Percentiles rank a stretch among this genome's conserved stretches.
Conservation (phyloP, 2,329 filamentous ascomycete genomes). For the Fusarium ramigenum region DNA sequence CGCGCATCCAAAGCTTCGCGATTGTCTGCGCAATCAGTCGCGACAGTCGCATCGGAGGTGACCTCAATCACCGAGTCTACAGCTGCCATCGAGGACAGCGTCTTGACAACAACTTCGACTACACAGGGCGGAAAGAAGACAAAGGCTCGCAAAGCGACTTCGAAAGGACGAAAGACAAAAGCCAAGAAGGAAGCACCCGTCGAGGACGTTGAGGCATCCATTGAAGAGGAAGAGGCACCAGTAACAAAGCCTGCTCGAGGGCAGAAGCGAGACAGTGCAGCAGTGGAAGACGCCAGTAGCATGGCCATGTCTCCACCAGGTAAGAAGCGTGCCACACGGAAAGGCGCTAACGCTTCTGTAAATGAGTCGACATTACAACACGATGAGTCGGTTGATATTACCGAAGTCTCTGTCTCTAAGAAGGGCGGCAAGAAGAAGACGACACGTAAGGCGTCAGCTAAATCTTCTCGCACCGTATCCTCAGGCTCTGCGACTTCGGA, state of each 20-base stretch:
- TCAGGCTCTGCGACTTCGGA: constrained; percentile 62
- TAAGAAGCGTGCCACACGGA: constrained; percentile 67
- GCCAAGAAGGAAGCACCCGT: constrained; percentile 63
- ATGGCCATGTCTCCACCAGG: constrained; percentile 56
- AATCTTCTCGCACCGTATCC: constrained; percentile 52
- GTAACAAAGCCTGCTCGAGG: constrained; percentile 56
- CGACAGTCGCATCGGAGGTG: constrained; percentile 60
- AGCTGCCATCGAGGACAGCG: constrained; percentile 65
- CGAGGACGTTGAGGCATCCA: constrained; percentile 51
- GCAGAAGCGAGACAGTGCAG: constrained; percentile 71
- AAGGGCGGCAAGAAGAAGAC: constrained; percentile 51
- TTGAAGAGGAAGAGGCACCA: constrained; percentile 39
- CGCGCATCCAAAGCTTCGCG: constrained; percentile 76
- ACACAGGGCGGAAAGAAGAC: constrained; percentile 67
- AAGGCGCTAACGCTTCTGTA: constrained; percentile 57
- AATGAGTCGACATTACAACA: constrained; percentile 52
- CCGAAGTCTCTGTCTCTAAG: constrained; percentile 47
- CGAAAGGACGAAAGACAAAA: constrained; percentile 47
- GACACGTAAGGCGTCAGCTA: constrained; percentile 53
- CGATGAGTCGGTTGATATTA: constrained; percentile 54
- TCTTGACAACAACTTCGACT: constrained; percentile 67
- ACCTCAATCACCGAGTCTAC: constrained; percentile 59
- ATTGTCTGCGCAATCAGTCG: constrained; percentile 66
- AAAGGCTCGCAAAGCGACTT: constrained; percentile 61
- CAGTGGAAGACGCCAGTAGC: constrained; percentile 59